Evolutionary conservation across 78 protist genomes (phyloP).

Genomic region (Protostelium mycophagum): DNA sequence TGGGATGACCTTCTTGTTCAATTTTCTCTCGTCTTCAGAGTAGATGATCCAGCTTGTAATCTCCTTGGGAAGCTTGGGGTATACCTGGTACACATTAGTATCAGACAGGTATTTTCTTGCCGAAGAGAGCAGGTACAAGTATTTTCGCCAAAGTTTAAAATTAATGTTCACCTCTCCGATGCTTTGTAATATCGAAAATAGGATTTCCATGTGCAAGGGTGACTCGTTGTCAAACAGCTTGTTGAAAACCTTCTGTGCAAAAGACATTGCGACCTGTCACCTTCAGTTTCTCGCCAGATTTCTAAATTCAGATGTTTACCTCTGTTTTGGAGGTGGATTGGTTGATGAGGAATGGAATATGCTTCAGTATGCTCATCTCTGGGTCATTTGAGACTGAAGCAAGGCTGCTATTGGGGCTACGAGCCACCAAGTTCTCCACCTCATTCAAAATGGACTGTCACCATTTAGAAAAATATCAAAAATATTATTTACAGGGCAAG

Average conservation of each 20-base stretch:
- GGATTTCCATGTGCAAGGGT: neutral
- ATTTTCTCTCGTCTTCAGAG: constrained; percentile 25
- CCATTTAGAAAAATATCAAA: too few relatives aligned
- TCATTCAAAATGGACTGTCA: neutral
- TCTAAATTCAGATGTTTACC: too few relatives aligned
- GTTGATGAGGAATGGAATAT: neutral
- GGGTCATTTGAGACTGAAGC: neutral
- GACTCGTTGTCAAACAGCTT: neutral
- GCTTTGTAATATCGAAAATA: neutral
- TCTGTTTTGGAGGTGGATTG: neutral
- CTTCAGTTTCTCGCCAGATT: too few relatives aligned
- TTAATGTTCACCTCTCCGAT: neutral
- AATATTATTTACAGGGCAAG: too few relatives aligned
- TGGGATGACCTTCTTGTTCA: constrained; percentile 22
- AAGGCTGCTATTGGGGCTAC: neutral
- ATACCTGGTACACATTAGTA: too few relatives aligned
- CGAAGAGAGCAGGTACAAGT: too few relatives aligned
- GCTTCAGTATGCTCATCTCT: neutral
- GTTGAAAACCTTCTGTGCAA: neutral
- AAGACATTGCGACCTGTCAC: neutral
- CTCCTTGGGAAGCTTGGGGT: neutral
- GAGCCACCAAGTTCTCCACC: neutral
- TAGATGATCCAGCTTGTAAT: constrained; percentile 28
- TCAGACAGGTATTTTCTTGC: neutral
- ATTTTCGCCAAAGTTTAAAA: too few relatives aligned